Evolutionary conservation across 2,329 filamentous ascomycete species (phyloP).

Genomic region (Xylariaceae sp.): DNA sequence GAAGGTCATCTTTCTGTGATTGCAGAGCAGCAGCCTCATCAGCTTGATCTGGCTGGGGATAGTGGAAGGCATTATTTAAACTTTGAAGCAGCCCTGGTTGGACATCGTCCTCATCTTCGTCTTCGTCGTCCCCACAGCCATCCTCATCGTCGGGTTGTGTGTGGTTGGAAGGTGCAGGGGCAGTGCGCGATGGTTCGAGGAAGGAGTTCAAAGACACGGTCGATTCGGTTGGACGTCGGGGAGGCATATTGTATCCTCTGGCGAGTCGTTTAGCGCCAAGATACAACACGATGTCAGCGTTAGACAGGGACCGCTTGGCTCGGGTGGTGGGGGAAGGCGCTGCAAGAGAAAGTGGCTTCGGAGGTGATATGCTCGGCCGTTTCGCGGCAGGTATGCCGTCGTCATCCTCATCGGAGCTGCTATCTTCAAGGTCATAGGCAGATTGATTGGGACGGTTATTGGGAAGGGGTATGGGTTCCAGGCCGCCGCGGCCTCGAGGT

Average conservation of each 20-base stretch:
- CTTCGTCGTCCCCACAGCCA: too few species aligned
- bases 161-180: not conserved
- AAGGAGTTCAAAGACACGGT: too few species aligned
- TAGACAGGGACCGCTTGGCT: slow-evolving; percentile 9
- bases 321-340: not conserved
- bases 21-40: too few species aligned
- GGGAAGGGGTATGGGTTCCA: slow-evolving; percentile 1
- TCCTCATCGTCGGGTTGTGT: too few species aligned
- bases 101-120: too few species aligned
- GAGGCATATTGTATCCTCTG: slow-evolving; percentile 10
- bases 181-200: not conserved
- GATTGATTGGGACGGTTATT: slow-evolving; percentile 1
- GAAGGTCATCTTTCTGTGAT: too few species aligned
- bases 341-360: slow-evolving; percentile 10
- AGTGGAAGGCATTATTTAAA: too few species aligned
- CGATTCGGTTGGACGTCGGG: too few species aligned
- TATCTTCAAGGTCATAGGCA: slow-evolving; percentile 12
- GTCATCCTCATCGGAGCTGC: slow-evolving; percentile 22
- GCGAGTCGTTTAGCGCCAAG: slow-evolving; percentile 19
- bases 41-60: too few species aligned
- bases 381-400: slow-evolving; percentile 22
- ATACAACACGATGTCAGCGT: slow-evolving; percentile 13
- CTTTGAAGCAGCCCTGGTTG: too few species aligned
- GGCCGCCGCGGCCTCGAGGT: too few species aligned
- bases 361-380: slow-evolving; percentile 10